Conservation (phyloP, 306 rosid species). For the Ceratonia siliqua region DNA sequence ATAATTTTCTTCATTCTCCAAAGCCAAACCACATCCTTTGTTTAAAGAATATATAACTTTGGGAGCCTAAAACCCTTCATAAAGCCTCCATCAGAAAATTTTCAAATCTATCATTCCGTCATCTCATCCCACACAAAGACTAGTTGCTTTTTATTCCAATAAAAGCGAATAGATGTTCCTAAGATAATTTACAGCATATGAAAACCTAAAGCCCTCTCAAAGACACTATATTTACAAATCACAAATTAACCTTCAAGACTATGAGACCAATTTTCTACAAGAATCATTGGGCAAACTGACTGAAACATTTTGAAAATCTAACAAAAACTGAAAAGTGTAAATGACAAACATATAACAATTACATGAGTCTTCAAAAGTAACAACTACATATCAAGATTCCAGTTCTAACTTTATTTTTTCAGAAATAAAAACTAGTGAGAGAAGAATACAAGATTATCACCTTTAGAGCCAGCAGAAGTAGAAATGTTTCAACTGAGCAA, state of each 20-base stretch:
- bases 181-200: neutral
- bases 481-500: conserved; percentile 95
- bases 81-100: conserved; percentile 20
- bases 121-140: conserved; percentile 23
- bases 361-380: conserved; percentile 3
- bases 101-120: neutral
- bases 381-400: neutral
- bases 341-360: no score
- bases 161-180: conserved; percentile 13
- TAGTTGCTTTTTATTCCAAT: neutral
- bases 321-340: no score
- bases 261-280: neutral
- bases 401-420: neutral
- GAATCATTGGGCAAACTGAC: conserved; percentile 11
- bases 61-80: neutral
- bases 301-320: no score
- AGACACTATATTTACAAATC: neutral
- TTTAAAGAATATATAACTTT: neutral
- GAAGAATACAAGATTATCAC: conserved; percentile 44
- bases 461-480: conserved; percentile 93
- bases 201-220: neutral
- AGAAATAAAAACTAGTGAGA: neutral
- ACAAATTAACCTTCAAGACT: neutral
- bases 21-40: neutral
- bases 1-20: neutral